Conservation (phyloP, 768 basidiomycete genomes). For the Cystofilobasidium macerans region DNA sequence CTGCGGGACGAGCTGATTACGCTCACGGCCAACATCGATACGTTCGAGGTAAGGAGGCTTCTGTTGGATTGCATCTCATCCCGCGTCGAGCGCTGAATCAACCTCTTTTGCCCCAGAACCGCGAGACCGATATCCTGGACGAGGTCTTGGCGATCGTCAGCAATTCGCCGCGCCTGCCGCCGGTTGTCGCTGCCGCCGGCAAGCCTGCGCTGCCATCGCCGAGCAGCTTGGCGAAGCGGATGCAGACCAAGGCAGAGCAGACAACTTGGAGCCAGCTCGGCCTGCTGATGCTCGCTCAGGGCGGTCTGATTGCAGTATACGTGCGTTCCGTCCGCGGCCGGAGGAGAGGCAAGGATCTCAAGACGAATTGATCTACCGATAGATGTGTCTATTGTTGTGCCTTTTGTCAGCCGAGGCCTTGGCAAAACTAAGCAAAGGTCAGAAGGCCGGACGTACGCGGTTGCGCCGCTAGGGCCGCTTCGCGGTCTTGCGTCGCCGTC, state of each 20-base stretch:
- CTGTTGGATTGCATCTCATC: not conserved
- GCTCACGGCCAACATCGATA: constrained; percentile 21
- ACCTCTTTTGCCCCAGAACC: no score
- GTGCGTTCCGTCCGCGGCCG: not conserved
- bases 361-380: constrained; percentile 1
- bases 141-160: constrained; percentile 22
- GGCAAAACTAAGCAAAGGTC: no score
- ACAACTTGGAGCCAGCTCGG: not conserved
- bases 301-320: not conserved
- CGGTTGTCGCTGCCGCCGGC: not conserved
- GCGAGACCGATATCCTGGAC: constrained; percentile 15
- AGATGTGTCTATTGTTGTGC: no score
- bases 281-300: not conserved
- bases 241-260: not conserved
- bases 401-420: no score
- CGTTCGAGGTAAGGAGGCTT: constrained; percentile 14
- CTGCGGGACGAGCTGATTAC: constrained; percentile 19
- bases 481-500: not conserved
- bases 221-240: not conserved
- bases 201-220: not conserved
- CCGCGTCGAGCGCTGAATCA: not conserved
- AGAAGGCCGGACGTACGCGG: no score
- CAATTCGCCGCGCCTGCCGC: constrained; percentile 10
- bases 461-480: no score
- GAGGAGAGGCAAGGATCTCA: constrained; percentile 9